Conservation (phyloP, 1,139 yeast species). For the Saccharomyces hybrid region DNA sequence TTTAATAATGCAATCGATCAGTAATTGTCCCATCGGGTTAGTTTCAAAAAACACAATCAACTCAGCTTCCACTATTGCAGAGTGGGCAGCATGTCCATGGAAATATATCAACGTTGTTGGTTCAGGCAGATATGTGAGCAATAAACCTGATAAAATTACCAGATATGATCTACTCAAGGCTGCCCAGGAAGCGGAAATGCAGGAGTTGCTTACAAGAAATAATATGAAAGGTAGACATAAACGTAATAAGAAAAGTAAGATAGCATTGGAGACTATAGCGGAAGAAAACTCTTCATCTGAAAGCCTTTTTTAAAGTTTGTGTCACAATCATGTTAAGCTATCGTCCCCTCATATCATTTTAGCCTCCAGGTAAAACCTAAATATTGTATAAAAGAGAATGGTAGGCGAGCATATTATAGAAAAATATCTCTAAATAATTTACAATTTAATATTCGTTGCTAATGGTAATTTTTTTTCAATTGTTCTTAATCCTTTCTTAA, state of each 20-base stretch:
- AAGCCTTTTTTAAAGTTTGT: background rate
- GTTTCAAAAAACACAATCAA: background rate
- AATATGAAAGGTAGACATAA: background rate
- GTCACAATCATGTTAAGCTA: background rate
- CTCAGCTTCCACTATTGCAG: background rate
- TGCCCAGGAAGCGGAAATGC: constrained; percentile 3
- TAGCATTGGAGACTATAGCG: background rate
- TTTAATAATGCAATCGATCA: background rate
- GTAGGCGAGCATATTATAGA: background rate
- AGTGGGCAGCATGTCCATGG: background rate
- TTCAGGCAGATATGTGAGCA: constrained; percentile 11
- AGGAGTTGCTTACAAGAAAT: background rate
- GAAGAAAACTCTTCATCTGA: background rate
- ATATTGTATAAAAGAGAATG: background rate
- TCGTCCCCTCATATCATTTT: background rate
- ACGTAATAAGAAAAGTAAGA: background rate
- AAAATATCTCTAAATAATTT: background rate
- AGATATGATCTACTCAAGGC: constrained; percentile 9
- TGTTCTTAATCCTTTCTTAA: background rate
- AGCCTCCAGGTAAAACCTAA: background rate
- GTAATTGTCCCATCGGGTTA: background rate
- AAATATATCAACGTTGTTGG: constrained; percentile 4
- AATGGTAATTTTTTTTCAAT: background rate
- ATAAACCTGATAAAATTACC: constrained; percentile 11
- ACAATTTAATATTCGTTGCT: background rate